Evolutionary conservation across 2,329 filamentous ascomycete genomes (phyloP).

Genomic region (Colletotrichum theobromicola): DNA sequence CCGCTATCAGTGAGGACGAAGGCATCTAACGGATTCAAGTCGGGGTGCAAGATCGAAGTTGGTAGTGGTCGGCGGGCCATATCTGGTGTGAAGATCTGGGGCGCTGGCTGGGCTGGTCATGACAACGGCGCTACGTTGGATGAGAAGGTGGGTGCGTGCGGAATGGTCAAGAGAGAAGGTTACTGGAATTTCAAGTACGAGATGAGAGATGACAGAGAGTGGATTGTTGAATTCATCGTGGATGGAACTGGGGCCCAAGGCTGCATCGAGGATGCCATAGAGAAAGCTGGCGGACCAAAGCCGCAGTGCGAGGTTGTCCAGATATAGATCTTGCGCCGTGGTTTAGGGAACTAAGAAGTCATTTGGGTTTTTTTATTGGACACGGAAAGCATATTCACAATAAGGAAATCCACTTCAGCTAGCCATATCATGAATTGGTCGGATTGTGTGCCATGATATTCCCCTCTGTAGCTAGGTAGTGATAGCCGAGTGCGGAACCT

Average conservation of each 20-base stretch:
- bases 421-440: accelerated
- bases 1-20: background rate
- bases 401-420: background rate
- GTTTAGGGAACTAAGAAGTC: accelerated
- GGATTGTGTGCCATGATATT: too few species aligned
- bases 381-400: background rate
- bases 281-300: background rate
- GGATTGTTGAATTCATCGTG: background rate
- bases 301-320: background rate
- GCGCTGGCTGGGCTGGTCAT: background rate
- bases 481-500: too few species aligned
- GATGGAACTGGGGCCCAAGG: background rate
- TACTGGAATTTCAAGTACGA: background rate
- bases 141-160: background rate
- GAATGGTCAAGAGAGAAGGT: background rate
- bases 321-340: background rate
- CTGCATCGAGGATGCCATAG: background rate
- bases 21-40: background rate
- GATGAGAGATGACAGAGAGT: background rate
- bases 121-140: background rate
- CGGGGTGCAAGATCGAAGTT: background rate
- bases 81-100: background rate
- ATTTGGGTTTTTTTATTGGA: background rate
- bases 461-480: too few species aligned
- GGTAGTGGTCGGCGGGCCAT: background rate